These are phyloP conservation scores for Globisporangium echinulatum DNA, from an alignment of 352 stramenopile genomes.

Conservation along the genomic window DNA sequence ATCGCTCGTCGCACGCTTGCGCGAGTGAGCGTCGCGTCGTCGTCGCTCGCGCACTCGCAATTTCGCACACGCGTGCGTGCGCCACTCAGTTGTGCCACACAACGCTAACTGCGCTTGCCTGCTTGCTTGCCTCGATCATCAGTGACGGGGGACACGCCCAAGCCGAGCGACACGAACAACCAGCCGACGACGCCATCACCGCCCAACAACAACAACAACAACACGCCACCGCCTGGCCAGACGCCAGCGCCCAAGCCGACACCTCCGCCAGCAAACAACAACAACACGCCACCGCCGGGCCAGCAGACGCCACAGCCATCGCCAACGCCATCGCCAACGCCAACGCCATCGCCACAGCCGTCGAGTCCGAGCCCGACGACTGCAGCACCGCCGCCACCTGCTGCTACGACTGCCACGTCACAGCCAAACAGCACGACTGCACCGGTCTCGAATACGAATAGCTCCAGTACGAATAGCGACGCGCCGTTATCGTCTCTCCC, in stretches of 20 bases:
- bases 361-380: background rate
- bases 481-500: background rate
- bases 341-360: background rate
- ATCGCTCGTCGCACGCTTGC: background rate
- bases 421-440: background rate
- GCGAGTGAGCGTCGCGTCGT: constrained; percentile 3
- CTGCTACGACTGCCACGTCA: constrained; percentile 2
- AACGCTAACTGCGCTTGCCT: background rate
- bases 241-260: background rate
- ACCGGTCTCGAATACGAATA: background rate
- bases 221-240: constrained; percentile 3
- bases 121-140: background rate
- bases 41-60: background rate
- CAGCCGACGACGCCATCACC: constrained; percentile 15
- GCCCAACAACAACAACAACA: constrained; percentile 1
- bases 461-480: background rate
- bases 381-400: constrained; percentile 5
- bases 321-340: background rate
- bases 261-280: background rate
- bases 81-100: background rate
- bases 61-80: background rate
- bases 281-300: no score
- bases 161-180: constrained; percentile 29
- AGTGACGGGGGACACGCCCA: constrained; percentile 9
- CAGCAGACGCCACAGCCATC: background rate